Conservation (phyloP, 306 rosid genomes). For the Pachyrhizus erosus region DNA sequence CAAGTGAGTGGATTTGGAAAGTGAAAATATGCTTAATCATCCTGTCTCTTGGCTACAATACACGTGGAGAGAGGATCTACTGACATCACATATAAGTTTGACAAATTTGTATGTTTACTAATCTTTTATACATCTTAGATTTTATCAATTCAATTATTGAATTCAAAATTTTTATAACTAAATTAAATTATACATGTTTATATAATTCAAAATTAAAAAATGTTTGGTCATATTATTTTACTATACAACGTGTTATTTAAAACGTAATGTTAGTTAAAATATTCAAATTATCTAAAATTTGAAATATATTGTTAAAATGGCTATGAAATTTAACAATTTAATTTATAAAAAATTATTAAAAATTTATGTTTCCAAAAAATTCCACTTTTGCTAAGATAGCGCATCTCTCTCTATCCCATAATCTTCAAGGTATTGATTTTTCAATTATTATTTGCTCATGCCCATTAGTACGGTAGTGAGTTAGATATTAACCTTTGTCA, state of each 20-base stretch:
- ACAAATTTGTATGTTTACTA: neutral
- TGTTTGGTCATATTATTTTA: neutral
- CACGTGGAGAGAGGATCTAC: neutral
- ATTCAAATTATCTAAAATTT: neutral
- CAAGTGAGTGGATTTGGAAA: conserved; percentile 42
- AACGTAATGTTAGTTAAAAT: neutral
- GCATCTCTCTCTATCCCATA: neutral
- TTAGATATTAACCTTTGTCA: conserved; percentile 23
- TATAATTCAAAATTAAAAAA: neutral
- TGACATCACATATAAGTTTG: neutral
- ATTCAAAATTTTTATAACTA: neutral
- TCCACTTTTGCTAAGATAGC: neutral
- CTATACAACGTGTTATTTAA: neutral
- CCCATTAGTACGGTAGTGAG: neutral
- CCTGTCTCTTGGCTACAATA: conserved; percentile 21
- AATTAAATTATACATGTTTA: neutral
- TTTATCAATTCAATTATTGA: neutral
- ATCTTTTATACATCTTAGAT: neutral
- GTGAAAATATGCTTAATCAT: conserved; percentile 39
- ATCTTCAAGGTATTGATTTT: neutral
- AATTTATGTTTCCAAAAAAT: neutral
- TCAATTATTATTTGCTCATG: conserved; percentile 17
- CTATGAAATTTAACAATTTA: neutral
- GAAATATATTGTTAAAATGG: neutral
- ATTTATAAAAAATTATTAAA: neutral